Percentiles rank a stretch among this genome's conserved stretches.
Evolutionary conservation across 2,329 filamentous ascomycete genomes (phyloP).

Genomic region (Penicillium sp.): DNA sequence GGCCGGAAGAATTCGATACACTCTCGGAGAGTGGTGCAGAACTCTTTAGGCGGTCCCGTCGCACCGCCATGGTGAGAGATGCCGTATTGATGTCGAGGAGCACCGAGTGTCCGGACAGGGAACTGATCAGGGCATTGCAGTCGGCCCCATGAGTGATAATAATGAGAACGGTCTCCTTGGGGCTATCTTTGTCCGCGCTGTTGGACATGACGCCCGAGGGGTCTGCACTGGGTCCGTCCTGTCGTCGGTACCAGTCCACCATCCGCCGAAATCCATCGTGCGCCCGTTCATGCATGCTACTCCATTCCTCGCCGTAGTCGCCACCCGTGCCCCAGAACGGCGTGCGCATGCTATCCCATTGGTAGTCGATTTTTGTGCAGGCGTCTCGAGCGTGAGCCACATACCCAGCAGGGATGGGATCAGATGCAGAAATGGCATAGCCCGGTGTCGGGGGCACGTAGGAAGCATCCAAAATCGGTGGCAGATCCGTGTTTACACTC

Average conservation of each 20-base stretch:
- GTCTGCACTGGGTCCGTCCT: conserved; percentile 29
- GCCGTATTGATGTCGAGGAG: conserved; percentile 86
- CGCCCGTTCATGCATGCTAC: conserved; percentile 88
- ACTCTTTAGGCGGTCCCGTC: conserved; percentile 43
- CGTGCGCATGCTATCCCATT: conserved; percentile 86
- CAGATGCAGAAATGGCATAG: conserved; percentile 75
- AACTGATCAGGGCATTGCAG: conserved; percentile 90
- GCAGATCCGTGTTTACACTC: conserved; percentile 32
- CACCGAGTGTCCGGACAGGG: conserved; percentile 84
- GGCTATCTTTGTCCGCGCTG: conserved; percentile 47
- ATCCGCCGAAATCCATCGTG: conserved; percentile 71
- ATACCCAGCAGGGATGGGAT: conserved; percentile 81
- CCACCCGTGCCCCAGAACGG: conserved; percentile 85
- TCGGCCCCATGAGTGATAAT: conserved; percentile 92
- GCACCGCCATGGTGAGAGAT: conserved; percentile 81
- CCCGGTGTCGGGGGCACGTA: conserved; percentile 75
- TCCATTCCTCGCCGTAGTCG: conserved; percentile 89
- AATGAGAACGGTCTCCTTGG: conserved; percentile 73
- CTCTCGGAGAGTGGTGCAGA: conserved; percentile 5
- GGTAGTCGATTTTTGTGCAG: conserved; percentile 82
- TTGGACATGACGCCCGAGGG: conserved; percentile 11
- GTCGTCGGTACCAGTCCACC: conserved; percentile 72
- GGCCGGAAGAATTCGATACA: conserved; percentile 3
- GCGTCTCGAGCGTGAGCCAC: conserved; percentile 85
- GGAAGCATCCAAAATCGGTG: conserved; percentile 33